Evolutionary conservation across 1,284 basidiomycete species (phyloP), one percentile per base, ranked within the genome.

Genomic region (Rhodotorula sp.): DNA sequence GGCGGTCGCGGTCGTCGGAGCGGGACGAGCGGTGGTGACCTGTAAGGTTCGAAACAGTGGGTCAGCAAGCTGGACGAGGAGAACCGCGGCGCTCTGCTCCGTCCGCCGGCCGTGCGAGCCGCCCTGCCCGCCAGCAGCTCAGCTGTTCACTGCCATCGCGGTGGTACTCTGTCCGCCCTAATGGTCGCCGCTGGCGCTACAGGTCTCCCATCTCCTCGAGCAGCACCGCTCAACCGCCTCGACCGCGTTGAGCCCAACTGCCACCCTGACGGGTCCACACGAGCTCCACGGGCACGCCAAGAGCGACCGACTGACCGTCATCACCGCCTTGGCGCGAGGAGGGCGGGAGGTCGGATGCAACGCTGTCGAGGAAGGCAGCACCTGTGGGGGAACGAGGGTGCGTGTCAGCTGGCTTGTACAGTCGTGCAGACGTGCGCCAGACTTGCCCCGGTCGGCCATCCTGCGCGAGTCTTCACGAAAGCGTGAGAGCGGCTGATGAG

Each of bases 361-460:
- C 53, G 9, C 7, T 16, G 11, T 51, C 24, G 55, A 68, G 62
- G 61, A 68, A 68, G 34, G 13, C 34, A 62, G 59, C 62, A 24
- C 62, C 66, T n/a, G 44, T 30, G 4, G 52, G 28, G 2, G 13
- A 10, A 5, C 4, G 20, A 2, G 47, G n/a, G 44, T 15, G 18
- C 4, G 30, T 1, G 37, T 37, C 4, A 46, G 46, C n/a, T 28
- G 22, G 11, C 34, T 40, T 4, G 28, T 5, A 22, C 11, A 6
- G 16, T 24, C 1, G 10, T 16, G 20, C 0, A 18, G 8, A 4
- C 22, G 28, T 18, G 48, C 11, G 4, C 3, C n/a, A 20, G 44
- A 16, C n/a, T 15, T 50, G 46, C 53, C 9, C 9, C 28, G 58
- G 44, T 56, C 59, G 4, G 53, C 58, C 52, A 56, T 55, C 13